Evolutionary conservation across 768 basidiomycete species (phyloP).

Genomic region (Mrakia frigida): DNA sequence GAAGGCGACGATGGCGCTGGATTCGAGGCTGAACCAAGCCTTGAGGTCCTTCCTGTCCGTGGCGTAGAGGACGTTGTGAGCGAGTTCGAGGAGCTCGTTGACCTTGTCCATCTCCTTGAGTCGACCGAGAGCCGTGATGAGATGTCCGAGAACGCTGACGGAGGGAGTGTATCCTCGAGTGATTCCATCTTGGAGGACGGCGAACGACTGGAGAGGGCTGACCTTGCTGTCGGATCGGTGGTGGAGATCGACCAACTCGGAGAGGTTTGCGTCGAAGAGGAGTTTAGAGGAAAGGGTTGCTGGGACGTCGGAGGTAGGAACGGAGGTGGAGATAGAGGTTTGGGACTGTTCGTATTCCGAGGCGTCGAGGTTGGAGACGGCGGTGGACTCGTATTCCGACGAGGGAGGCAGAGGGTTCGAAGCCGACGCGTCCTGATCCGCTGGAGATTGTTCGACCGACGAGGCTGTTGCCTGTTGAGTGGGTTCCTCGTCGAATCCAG

Average conservation of each 20-base stretch:
- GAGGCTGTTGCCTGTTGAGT: not conserved
- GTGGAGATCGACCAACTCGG: conserved; percentile 4
- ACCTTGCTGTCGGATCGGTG: not conserved
- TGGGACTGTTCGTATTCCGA: conserved; percentile 6
- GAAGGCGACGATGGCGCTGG: conserved; percentile 79
- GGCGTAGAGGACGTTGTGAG: conserved; percentile 52
- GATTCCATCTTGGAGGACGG: conserved; percentile 21
- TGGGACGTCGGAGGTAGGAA: not conserved
- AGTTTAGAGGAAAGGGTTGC: not conserved
- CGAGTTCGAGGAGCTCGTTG: conserved; percentile 59
- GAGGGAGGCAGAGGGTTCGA: not conserved
- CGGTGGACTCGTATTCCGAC: conserved; percentile 7
- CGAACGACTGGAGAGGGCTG: conserved; percentile 6
- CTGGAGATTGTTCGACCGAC: not conserved
- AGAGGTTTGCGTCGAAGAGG: conserved; percentile 6
- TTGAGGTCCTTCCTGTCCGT: not conserved
- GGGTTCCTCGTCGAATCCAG: not conserved
- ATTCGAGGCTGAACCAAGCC: conserved; percentile 74
- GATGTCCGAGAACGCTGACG: conserved; percentile 53
- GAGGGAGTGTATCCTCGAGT: conserved; percentile 51
- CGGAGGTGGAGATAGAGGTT: not conserved
- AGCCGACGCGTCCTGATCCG: not conserved
- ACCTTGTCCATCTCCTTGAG: conserved; percentile 58
- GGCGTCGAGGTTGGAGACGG: conserved; percentile 1
- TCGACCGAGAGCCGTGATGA: conserved; percentile 69